Conservation (phyloP, 768 basidiomycete genomes). For the Nidula microcarpa region DNA sequence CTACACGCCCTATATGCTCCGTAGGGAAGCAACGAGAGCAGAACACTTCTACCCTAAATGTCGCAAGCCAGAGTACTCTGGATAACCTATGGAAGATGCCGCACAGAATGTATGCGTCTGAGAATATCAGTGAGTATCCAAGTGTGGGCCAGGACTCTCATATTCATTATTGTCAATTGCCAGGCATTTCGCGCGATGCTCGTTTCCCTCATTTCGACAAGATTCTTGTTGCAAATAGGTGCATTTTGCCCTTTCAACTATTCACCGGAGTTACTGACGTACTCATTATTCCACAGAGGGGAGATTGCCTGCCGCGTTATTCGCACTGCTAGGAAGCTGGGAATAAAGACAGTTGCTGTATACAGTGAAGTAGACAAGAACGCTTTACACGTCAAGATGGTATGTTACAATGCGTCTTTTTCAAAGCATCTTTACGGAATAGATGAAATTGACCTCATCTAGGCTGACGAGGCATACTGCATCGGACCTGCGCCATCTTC, state of each 20-base stretch:
- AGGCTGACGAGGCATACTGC: conserved; percentile 88
- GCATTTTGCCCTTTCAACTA: conserved; percentile 4
- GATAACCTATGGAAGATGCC: conserved; percentile 1
- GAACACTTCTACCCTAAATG: background rate
- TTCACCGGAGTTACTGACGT: background rate
- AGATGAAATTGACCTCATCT: background rate
- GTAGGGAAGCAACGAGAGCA: background rate
- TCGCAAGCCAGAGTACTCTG: background rate
- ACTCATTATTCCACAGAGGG: conserved; percentile 47
- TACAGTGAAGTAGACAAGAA: conserved; percentile 85
- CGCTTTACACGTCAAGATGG: conserved; percentile 80
- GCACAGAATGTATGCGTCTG: conserved; percentile 20
- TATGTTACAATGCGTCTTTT: conserved; percentile 20
- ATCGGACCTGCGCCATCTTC: conserved; percentile 89
- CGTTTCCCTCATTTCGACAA: conserved; percentile 74
- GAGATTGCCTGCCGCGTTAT: conserved; percentile 97
- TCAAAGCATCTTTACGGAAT: background rate
- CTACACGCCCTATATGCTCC: conserved; percentile 10
- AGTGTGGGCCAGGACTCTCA: background rate
- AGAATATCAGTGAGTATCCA: conserved; percentile 19
- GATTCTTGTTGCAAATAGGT: conserved; percentile 91
- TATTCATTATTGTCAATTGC: background rate
- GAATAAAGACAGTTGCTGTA: conserved; percentile 89
- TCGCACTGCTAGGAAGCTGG: conserved; percentile 81
- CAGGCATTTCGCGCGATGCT: conserved; percentile 8